phyloP scores from a whole-genome alignment of 2,329 filamentous ascomycete genomes.

The Colletotrichum paranaense region DNA sequence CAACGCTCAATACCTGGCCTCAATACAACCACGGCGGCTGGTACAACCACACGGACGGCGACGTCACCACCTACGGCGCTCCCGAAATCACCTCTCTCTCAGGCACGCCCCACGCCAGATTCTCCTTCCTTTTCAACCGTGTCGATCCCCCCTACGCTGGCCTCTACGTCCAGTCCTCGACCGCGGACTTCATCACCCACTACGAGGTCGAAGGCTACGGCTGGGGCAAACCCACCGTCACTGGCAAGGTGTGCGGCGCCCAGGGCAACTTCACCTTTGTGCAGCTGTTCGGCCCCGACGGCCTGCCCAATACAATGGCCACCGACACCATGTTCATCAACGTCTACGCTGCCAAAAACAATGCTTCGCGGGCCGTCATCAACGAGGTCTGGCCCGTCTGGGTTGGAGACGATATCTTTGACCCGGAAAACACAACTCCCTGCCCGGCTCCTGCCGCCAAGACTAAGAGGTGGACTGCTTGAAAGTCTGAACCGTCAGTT shows the following conservation, averaged over 20 bases:
- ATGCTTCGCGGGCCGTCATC: background rate
- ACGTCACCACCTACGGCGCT: background rate
- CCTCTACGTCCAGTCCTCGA: conserved; percentile 7
- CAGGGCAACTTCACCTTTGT: conserved; percentile 12
- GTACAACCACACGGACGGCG: background rate
- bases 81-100: background rate
- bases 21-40: background rate
- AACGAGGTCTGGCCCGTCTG: conserved; percentile 8
- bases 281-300: background rate
- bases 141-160: background rate
- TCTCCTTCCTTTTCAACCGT: conserved; percentile 11
- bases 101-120: background rate
- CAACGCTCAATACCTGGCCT: conserved; percentile 9
- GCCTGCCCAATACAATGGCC: background rate
- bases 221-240: background rate
- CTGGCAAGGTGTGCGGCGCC: conserved; percentile 1
- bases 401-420: background rate
- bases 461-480: background rate
- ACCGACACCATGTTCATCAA: background rate
- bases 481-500: background rate
- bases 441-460: background rate
- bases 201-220: background rate
- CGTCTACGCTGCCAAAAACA: background rate
- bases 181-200: conserved; percentile 10
- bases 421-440: conserved; percentile 19